Base-by-base conservation (phyloP, 2,329 filamentous ascomycete genomes). In the Sarocladiaceae sp. region DNA sequence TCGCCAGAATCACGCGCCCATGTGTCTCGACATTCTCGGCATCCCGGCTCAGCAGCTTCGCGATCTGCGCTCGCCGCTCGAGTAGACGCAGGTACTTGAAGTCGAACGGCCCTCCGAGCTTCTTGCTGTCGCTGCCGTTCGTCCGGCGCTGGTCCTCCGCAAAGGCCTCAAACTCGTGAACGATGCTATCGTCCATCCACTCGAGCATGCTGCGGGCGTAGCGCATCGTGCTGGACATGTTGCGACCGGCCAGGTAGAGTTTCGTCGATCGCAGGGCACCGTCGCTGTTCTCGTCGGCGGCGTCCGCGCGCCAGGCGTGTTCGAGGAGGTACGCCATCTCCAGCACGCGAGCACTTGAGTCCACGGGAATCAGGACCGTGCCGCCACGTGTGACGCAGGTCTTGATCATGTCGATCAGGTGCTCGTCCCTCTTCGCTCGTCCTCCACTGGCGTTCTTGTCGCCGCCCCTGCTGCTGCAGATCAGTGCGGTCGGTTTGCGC, bases 121-220 rank as follows among this genome's bases (percentile, higher is more conserved):
- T 80, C 59, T 77, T 83, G 13, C 73, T 71, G 23, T 71, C 73
- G 12, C 73, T 67, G 0, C 71, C 69, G 11, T 74, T 73, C 7
- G 73, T 69, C 54, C 72, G 76, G 3, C 71, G 64, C 56, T 76
- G 72, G 3, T 70, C 74, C 56, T 82, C 80, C 2, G 78, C 80
- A 46, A 84, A 77, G 13, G 86, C 84, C 65, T 96, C 92, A 56
- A 96, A 95, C 61, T 97, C 93, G 52, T 91, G 85, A 37, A 96
- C 87, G 54, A 99, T 95, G 53, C 85, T 87, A 63, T 97, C 92
- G 64, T 97, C 92, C 92, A 99, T 97, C 94, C 94, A 99, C 65
- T 99, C 94, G 28, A 99, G 76, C 89, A 99, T 96, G 66, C 93
- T 97, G 58, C 92, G 82, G 23, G 93, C 89, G 59, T 97, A 90